These are phyloP conservation scores for Coniferiporia weirii DNA, from an alignment of 1,284 basidiomycete species.

Conservation along the genomic window DNA sequence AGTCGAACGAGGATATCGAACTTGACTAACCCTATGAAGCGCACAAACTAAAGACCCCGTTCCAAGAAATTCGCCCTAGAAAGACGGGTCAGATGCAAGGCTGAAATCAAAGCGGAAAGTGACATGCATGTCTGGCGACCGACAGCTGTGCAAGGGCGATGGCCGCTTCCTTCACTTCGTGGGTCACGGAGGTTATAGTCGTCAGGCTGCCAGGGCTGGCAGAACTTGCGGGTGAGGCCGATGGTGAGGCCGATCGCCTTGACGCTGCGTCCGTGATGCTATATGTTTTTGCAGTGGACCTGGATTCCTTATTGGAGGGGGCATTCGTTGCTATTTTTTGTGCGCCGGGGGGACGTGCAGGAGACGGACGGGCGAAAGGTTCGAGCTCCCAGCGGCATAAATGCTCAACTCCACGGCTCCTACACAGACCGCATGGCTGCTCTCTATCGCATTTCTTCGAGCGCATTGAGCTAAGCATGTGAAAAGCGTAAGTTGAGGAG, in stretches of 20 bases:
- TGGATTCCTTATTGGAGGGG: neutral
- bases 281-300: neutral
- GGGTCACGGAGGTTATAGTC: slow-evolving; percentile 22
- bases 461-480: neutral
- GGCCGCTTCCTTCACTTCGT: slow-evolving; percentile 29
- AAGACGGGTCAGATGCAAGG: neutral
- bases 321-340: slow-evolving; percentile 4
- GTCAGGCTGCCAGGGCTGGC: neutral
- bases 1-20: neutral
- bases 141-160: slow-evolving; percentile 30
- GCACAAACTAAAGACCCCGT: slow-evolving; percentile 28
- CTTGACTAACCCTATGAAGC: slow-evolving; percentile 24
- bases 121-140: slow-evolving; percentile 20
- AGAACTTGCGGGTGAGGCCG: neutral
- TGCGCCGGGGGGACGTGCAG: slow-evolving; percentile 38
- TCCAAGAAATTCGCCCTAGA: slow-evolving; percentile 27
- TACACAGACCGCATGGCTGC: slow-evolving; percentile 47
- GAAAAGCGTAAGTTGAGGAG: slow-evolving; percentile 14
- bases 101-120: neutral
- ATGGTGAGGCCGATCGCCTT: neutral
- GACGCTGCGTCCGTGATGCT: neutral
- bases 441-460: slow-evolving; percentile 49
- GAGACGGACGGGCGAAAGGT: slow-evolving; percentile 42
- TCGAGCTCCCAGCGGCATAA: slow-evolving; percentile 51
- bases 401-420: slow-evolving; percentile 44